Evolutionary conservation across 805 yeast species (phyloP).

Genomic region (Tetrapisispora nanseiensis): DNA sequence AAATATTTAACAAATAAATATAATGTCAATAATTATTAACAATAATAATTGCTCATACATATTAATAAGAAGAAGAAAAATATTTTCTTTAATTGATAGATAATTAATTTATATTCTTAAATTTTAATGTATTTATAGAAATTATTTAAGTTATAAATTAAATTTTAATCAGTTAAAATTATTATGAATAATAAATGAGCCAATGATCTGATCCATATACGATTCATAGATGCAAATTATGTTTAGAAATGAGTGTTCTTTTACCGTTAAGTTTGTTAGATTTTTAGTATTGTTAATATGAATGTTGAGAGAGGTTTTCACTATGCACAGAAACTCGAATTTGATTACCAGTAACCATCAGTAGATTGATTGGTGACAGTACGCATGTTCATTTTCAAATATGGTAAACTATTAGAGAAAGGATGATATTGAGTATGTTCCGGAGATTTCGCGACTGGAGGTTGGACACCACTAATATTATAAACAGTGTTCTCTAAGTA

Average conservation of each 20-base stretch:
- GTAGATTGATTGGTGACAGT: slow-evolving; percentile 15
- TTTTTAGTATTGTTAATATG: neutral
- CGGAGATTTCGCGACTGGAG: neutral
- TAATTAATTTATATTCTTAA: too few species aligned
- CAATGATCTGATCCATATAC: neutral
- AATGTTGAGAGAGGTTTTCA: neutral
- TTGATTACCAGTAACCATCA: slow-evolving; percentile 2
- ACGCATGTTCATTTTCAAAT: slow-evolving; percentile 12
- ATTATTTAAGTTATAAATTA: too few species aligned
- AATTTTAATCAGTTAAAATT: too few species aligned
- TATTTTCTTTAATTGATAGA: too few species aligned
- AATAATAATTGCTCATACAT: too few species aligned
- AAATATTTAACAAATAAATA: too few species aligned
- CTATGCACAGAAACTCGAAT: neutral
- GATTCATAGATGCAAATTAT: slow-evolving; percentile 1
- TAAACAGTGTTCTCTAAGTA: neutral
- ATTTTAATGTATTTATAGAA: too few species aligned
- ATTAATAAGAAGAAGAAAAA: too few species aligned
- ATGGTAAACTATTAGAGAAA: slow-evolving; percentile 6
- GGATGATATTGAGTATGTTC: slow-evolving; percentile 4
- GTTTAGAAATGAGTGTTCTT: neutral
- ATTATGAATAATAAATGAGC: neutral
- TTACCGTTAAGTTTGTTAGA: neutral
- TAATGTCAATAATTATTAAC: too few species aligned
- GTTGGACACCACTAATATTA: neutral